Percentiles rank a stretch among this genome's conserved stretches.
phyloP scores from a whole-genome alignment of 2,329 filamentous ascomycete species.

The Aspergillus melleus region DNA sequence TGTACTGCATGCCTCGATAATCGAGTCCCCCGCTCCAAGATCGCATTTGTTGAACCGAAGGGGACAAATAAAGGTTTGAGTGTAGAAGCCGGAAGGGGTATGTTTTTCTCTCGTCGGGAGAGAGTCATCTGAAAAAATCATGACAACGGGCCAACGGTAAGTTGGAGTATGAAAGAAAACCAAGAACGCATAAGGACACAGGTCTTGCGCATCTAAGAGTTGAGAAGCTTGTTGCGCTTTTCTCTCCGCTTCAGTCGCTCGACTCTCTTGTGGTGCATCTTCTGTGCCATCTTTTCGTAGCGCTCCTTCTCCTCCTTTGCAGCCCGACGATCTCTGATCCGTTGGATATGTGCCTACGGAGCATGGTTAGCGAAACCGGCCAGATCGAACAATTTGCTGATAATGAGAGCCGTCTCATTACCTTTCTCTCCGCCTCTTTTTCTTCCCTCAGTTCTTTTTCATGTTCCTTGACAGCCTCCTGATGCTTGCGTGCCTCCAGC shows the following conservation, averaged over 20 bases:
- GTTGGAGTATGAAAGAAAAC: neutral
- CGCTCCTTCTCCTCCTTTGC: constrained; percentile 91
- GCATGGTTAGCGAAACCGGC: constrained; percentile 3
- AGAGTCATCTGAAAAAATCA: neutral
- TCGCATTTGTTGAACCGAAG: too few species aligned
- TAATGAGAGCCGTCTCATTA: constrained; percentile 44
- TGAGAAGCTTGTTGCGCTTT: constrained; percentile 70
- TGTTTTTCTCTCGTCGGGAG: neutral
- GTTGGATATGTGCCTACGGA: constrained; percentile 69
- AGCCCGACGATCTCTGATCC: constrained; percentile 79
- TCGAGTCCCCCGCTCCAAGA: neutral
- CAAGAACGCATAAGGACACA: neutral
- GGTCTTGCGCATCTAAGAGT: constrained; percentile 34
- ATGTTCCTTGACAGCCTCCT: constrained; percentile 80
- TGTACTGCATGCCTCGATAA: neutral
- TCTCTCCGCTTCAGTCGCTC: constrained; percentile 92
- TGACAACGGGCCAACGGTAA: neutral
- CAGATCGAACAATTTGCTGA: neutral
- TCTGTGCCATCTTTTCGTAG: constrained; percentile 91
- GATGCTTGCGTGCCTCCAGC: constrained; percentile 66
- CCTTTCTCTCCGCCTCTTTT: constrained; percentile 85
- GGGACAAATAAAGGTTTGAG: too few species aligned
- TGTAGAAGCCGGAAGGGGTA: neutral
- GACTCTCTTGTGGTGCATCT: constrained; percentile 95
- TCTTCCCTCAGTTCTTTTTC: constrained; percentile 96